Evolutionary conservation across 2,329 filamentous ascomycete genomes (phyloP), one percentile per base, ranked within the genome.

Genomic region (Neonectria neomacrospora): DNA sequence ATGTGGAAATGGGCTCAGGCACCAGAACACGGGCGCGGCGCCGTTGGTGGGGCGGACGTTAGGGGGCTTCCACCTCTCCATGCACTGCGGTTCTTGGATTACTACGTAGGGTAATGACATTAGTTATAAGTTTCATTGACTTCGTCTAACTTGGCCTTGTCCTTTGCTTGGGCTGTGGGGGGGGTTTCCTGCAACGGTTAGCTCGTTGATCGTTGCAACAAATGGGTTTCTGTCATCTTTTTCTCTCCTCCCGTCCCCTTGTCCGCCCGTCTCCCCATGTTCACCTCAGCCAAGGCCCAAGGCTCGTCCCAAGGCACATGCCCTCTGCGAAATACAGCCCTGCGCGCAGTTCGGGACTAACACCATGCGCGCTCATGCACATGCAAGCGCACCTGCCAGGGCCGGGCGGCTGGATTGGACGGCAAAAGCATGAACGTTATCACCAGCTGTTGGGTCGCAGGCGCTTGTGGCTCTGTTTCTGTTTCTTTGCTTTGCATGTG

Each of bases 151-250:
- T 23, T 23, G 28, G 14, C 30, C 45, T n/a, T 32, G 28, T 14
- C 12, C n/a, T 20, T 20, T 34, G 18, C 53, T 26, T 41, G 30
- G 22, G 3, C 34, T 41, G 30, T 55, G 30, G 34, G n/a, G 34
- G n/a, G 32, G 2, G n/a, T 14, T 50, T 26, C 11, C 34, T 44
- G 55, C 22, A 11, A 52, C 26, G 34, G 45, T 3, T 23, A 58
- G 34, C 16, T 37, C 6, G 34, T 34, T 51, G 34, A 42, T 51
- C 45, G 44, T 58, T 5, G n/a, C 16, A 34, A 26, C n/a, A n/a
- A 47, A 37, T 32, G 51, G 58, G 54, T 44, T 55, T 55, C 52
- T 62, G 58, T 61, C 58, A 56, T 53, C 28, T 51, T 47, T 47
- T 52, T 39, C 30, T 28, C 20, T 23, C 50, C 20, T 34, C 54